phyloP scores from a whole-genome alignment of 2,329 filamentous ascomycete genomes.

The Paecilomyces dactylethromorphus region DNA sequence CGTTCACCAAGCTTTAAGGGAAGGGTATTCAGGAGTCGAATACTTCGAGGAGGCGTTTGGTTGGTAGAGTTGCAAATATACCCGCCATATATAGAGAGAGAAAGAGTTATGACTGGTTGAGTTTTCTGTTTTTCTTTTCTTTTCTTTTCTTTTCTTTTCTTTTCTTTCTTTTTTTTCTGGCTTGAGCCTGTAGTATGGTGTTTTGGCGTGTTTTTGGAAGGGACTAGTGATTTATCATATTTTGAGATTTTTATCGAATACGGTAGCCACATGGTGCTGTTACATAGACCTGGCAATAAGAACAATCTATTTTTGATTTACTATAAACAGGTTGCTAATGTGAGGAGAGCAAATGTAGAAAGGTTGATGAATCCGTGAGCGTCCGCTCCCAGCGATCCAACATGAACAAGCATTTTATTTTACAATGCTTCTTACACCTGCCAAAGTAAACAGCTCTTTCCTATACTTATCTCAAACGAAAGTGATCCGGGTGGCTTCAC shows the following conservation, averaged over 20 bases:
- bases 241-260: neutral
- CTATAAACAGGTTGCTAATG: neutral
- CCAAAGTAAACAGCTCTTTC: neutral
- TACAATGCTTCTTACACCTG: neutral
- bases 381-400: too few relatives aligned
- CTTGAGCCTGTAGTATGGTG: neutral
- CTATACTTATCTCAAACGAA: neutral
- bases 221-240: neutral
- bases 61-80: slow-evolving; percentile 12
- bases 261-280: neutral
- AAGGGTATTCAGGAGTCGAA: slow-evolving; percentile 24
- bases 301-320: neutral
- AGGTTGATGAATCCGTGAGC: too few relatives aligned
- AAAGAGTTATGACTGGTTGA: neutral
- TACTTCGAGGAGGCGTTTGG: slow-evolving; percentile 42
- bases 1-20: slow-evolving; percentile 22
- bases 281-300: neutral
- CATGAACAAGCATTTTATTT: too few relatives aligned
- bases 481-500: neutral
- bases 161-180: too few relatives aligned
- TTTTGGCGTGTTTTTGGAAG: neutral
- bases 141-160: too few relatives aligned
- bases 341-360: too few relatives aligned
- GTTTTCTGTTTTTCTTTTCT: too few relatives aligned
- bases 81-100: neutral